phyloP scores from a whole-genome alignment of 2,329 filamentous ascomycete genomes.

The Ambrosiella cleistominuta region DNA sequence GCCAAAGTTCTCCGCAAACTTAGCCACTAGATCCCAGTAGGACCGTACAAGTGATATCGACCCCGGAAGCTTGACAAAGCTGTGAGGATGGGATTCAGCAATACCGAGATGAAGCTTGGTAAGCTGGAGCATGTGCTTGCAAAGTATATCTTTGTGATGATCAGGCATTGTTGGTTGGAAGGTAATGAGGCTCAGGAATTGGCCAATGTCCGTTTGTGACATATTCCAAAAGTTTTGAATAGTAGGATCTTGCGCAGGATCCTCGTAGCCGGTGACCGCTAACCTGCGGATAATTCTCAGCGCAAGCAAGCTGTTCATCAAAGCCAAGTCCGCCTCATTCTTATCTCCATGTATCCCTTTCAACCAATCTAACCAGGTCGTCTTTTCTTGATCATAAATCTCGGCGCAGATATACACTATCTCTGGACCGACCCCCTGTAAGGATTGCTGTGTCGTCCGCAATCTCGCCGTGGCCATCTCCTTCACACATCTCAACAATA shows the following conservation, averaged over 20 bases:
- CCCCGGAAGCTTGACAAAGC: conserved; percentile 67
- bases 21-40: conserved; percentile 70
- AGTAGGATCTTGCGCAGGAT: conserved; percentile 59
- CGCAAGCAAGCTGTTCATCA: conserved; percentile 60
- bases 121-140: conserved; percentile 76
- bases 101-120: conserved; percentile 84
- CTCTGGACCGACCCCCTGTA: conserved; percentile 67
- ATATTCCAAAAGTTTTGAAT: conserved; percentile 68
- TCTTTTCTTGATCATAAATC: conserved; percentile 60
- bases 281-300: conserved; percentile 69
- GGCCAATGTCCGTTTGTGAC: conserved; percentile 59
- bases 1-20: conserved; percentile 58
- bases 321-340: conserved; percentile 39
- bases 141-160: conserved; percentile 44
- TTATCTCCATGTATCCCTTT: conserved; percentile 39
- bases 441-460: conserved; percentile 52
- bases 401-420: conserved; percentile 62
- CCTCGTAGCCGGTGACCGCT: conserved; percentile 64
- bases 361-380: conserved; percentile 48
- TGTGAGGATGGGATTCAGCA: conserved; percentile 59
- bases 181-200: conserved; percentile 49
- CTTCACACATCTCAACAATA: conserved; percentile 75
- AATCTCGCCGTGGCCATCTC: conserved; percentile 71
- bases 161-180: conserved; percentile 36
- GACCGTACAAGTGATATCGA: conserved; percentile 59